Conservation (phyloP, 768 basidiomycete species). For the Amanita muscaria region DNA sequence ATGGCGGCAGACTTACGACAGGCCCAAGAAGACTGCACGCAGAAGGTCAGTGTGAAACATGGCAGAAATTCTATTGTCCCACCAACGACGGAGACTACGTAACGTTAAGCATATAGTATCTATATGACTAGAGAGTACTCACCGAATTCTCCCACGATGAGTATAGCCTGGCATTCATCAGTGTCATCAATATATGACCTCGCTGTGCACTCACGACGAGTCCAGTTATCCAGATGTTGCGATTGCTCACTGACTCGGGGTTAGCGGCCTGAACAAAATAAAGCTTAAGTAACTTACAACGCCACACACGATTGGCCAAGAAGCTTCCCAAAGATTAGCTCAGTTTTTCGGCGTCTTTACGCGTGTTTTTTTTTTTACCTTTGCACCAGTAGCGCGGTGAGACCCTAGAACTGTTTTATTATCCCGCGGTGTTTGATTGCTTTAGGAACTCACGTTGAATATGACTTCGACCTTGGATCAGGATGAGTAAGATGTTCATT, state of each 20-base stretch:
- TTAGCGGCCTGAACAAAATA: background rate
- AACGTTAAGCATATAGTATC: background rate
- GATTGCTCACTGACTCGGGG: slow-evolving; percentile 18
- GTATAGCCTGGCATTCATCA: slow-evolving; percentile 9
- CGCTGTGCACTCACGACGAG: slow-evolving; percentile 12
- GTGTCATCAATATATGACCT: background rate
- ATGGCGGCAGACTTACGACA: slow-evolving; percentile 27
- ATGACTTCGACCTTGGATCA: slow-evolving; percentile 33
- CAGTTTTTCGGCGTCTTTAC: background rate
- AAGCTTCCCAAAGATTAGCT: slow-evolving; percentile 14
- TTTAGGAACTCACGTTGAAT: slow-evolving; percentile 31
- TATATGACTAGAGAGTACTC: background rate
- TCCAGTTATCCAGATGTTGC: slow-evolving; percentile 15
- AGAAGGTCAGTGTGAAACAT: background rate
- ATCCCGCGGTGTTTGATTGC: background rate
- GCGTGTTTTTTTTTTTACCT: slow-evolving; percentile 17
- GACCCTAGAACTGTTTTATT: slow-evolving; percentile 20
- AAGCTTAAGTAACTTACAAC: slow-evolving; percentile 13
- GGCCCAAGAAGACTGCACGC: slow-evolving; percentile 24
- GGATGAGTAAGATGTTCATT: background rate
- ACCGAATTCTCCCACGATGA: slow-evolving; percentile 22
- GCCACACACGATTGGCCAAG: slow-evolving; percentile 21
- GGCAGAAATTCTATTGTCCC: no score
- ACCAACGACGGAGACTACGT: slow-evolving; percentile 18
- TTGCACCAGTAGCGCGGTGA: slow-evolving; percentile 43